Evolutionary conservation across 768 basidiomycete species (phyloP), one percentile per base, ranked within the genome.

Genomic region (Amanita inopinata): DNA sequence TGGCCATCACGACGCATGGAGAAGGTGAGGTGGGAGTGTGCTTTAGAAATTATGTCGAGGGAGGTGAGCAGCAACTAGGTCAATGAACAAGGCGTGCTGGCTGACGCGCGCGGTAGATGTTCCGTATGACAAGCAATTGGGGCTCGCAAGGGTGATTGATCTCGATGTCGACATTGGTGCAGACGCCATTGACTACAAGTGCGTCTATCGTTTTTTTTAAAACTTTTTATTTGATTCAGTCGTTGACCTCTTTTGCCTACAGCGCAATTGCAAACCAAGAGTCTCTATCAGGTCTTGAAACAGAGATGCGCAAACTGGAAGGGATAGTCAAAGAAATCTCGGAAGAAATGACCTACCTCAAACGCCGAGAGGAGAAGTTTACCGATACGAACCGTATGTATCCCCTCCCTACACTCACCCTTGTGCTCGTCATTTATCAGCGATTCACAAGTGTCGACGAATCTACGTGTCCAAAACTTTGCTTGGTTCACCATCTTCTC

Each of bases 241-340:
- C 43, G 33, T 47, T 22, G 46, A 35, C 12, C 23, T 30, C 15
- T 37, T 46, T 49, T 43, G 15, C 27, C 18, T 46, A 1, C 55
- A 96, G 92, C 53, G 96, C 96, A 18, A 99, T 98, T 59, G 96
- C 96, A 7, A 97, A 96, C 64, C 93, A 97, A 59, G 96, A 99
- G 60, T 92, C 89, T 0, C 70, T 98, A 0, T 96, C 91, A 4
- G 86, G 85, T 0, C 76, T 99, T 14, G 96, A 99, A 64, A 93
- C 90, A 0, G 96, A 98, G 61, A 97, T 98, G 93, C 79, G 92
- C 30, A 98, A 98, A 56, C 71, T 99, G 2, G 96, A 99, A 60
- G 93, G 90, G 0, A 61, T 97, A 10, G 85, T 92, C 25, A 89
- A 92, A 59, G 96, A 98, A 65, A 80, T 99, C 40, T 78, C 84